phyloP scores from a whole-genome alignment of 2,329 filamentous ascomycete genomes.

The Neonectria punicea region DNA sequence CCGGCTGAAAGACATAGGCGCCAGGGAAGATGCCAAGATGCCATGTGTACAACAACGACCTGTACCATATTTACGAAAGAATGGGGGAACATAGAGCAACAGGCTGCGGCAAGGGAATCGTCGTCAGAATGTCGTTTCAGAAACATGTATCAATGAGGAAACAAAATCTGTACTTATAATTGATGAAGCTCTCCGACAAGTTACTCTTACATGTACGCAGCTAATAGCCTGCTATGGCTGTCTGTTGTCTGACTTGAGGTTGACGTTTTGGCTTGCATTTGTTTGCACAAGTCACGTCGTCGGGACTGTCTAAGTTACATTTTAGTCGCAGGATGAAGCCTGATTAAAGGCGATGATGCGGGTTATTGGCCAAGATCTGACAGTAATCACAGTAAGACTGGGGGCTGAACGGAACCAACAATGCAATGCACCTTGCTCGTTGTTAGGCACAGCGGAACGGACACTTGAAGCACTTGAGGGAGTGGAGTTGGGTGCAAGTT shows the following conservation, averaged over 20 bases:
- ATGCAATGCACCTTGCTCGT: neutral
- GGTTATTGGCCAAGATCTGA: conserved; percentile 4
- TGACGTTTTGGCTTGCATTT: neutral
- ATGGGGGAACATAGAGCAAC: conserved; percentile 1
- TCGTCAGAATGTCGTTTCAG: neutral
- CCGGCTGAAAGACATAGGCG: neutral
- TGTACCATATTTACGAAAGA: conserved; percentile 26
- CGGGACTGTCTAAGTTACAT: neutral
- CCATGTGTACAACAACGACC: conserved; percentile 7
- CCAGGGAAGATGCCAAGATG: conserved; percentile 1
- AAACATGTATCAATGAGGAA: conserved; percentile 7
- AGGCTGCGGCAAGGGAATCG: neutral
- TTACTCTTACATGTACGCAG: neutral
- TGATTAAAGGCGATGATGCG: neutral
- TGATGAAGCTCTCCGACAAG: conserved; percentile 8
- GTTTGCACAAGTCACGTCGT: neutral
- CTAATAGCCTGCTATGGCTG: neutral
- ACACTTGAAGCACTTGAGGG: neutral
- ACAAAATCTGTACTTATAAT: conserved; percentile 4
- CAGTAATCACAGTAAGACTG: conserved; percentile 18
- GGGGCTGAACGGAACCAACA: neutral
- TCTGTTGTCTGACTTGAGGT: conserved; percentile 5
- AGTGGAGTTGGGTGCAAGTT: neutral
- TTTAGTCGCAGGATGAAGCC: neutral
- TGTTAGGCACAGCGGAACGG: too few species aligned